Evolutionary conservation across 2,329 filamentous ascomycete species (phyloP).

Genomic region (Ophiostoma montium): DNA sequence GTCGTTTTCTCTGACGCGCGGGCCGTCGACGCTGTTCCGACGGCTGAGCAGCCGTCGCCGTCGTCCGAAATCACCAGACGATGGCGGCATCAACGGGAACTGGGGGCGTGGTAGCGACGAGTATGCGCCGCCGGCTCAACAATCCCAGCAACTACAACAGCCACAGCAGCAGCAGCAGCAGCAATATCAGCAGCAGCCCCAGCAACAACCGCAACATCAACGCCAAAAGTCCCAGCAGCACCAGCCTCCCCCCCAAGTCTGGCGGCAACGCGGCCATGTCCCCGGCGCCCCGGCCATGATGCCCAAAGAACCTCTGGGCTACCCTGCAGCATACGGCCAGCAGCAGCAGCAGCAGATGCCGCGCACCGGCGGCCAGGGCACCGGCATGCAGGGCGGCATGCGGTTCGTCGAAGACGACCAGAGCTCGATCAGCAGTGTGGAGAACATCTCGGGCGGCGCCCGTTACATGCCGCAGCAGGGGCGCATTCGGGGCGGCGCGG

Average conservation of each 20-base stretch:
- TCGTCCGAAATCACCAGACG: too few relatives aligned
- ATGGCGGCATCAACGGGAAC: slow-evolving; percentile 41
- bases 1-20: slow-evolving; percentile 40
- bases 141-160: too few relatives aligned
- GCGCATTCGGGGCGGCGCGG: slow-evolving; percentile 10
- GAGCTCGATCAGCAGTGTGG: slow-evolving; percentile 12
- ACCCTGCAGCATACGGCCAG: not conserved
- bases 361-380: not conserved
- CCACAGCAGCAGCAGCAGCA: not conserved
- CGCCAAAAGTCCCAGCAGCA: not conserved
- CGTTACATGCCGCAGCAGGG: not conserved
- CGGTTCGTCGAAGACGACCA: slow-evolving; percentile 17
- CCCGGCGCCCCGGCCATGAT: not conserved
- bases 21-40: slow-evolving; percentile 21
- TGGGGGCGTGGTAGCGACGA: slow-evolving; percentile 33
- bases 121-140: slow-evolving; percentile 10
- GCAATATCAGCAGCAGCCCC: slow-evolving; percentile 3
- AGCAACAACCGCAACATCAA: not conserved
- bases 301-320: not conserved
- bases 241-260: not conserved
- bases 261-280: not conserved
- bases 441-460: slow-evolving; percentile 11
- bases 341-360: not conserved
- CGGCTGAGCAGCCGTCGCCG: slow-evolving; percentile 26
- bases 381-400: not conserved